Evolutionary conservation across 2,329 filamentous ascomycete species (phyloP), one percentile per base, ranked within the genome.

Genomic region (Lasiodiplodia sp.): DNA sequence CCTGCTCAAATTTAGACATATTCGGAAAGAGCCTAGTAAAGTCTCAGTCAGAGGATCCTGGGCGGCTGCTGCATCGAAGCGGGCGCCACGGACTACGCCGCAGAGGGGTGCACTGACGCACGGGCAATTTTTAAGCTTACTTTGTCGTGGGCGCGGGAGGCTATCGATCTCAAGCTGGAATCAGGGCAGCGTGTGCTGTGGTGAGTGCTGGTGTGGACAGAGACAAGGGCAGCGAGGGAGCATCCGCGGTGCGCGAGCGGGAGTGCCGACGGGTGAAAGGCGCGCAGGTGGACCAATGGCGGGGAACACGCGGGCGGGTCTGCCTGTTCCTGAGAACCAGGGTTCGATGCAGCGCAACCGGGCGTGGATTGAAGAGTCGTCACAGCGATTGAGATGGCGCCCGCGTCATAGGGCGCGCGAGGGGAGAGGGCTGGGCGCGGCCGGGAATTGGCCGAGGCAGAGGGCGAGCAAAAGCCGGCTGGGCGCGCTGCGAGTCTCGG

Each of bases 351-450:
- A 56, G 51, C 34, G 62, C 51, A 44, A 52, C 28, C 49, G 44
- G 49, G 63, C 37, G 52, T 40, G 51, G 23, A 52, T 56, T 21
- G 47, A 37, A 38, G 63, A 34, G 49, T 52, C 44, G 65, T 67
- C 23, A 67, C 53, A 58, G 49, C 52, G 55, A 38, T 52, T 49
- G 56, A 68, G 66, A 57, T 18, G 66, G 28, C 40, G 66, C 55
- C 44, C 66, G 66, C 66, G 66, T 68, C 66, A 68, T 68, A 68
- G 66, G 66, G 60, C 60, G 65, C 34, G 38, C 37, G 52, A 67
- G 65, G 65, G 55, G 38, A 23, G 64, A 51, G 65, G 57, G 65
- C 65, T 47, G 65, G 55, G 52, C 51, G 44, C 25, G 31, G 52
- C 64, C 65, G 53, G 65, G 38, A 37, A 56, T 49, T 51, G 65